Evolutionary conservation across 257 asterid species (phyloP).

Genomic region (Schizonepeta tenuifolia): DNA sequence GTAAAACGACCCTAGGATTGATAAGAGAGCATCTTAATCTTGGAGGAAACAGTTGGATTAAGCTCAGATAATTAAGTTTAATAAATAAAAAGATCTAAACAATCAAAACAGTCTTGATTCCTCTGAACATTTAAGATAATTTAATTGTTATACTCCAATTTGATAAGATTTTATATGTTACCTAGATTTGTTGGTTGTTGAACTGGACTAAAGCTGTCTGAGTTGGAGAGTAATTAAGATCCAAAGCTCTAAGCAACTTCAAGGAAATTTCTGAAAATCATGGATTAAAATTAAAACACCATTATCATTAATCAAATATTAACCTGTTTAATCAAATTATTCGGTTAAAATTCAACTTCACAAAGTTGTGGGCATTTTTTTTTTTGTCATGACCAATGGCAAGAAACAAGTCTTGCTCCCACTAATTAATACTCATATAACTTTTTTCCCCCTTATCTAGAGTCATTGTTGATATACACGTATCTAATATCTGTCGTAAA

Average conservation of each 20-base stretch:
- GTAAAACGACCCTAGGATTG: not conserved
- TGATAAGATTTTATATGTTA: not conserved
- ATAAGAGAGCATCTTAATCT: slow-evolving; percentile 12
- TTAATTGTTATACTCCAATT: not conserved
- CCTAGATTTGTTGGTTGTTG: slow-evolving; percentile 20
- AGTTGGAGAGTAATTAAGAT: slow-evolving; percentile 2
- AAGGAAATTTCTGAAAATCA: slow-evolving; percentile 2
- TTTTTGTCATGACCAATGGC: not conserved
- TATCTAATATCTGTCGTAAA: too few species aligned
- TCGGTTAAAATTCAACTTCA: not conserved
- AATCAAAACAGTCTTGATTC: not conserved
- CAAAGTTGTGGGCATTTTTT: not conserved
- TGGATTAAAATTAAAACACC: not conserved
- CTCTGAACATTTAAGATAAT: not conserved
- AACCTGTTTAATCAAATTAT: not conserved
- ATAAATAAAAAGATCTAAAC: not conserved
- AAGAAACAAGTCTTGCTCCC: not conserved
- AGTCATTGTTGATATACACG: too few species aligned
- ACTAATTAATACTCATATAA: too few species aligned
- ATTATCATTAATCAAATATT: not conserved
- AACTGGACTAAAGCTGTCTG: slow-evolving; percentile 26
- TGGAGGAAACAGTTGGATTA: slow-evolving; percentile 26
- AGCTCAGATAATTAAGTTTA: not conserved
- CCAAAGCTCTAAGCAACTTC: slow-evolving; percentile 9
- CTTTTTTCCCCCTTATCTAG: too few species aligned